Base-by-base conservation (phyloP, 2,329 filamentous ascomycete genomes). In the Apiospora kogelbergensis region DNA sequence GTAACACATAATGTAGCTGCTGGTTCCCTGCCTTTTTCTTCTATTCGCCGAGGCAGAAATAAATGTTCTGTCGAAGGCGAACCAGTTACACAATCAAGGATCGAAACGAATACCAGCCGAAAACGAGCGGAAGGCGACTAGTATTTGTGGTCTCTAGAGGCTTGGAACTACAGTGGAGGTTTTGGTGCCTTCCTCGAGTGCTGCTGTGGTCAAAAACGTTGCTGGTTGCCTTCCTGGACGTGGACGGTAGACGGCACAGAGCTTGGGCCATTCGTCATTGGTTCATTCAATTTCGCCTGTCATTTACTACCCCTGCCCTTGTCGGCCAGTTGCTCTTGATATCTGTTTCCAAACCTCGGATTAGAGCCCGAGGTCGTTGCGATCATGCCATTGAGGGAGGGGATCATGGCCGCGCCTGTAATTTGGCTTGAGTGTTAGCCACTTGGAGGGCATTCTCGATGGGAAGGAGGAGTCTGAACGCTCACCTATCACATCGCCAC, bases 191-290 rank as follows among this genome's bases (percentile, higher is more conserved):
- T 53, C 22, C 22, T 33, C 15, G 46, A 22, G 22, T 53, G 53
- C 30, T 53, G 53, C 30, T 53, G 48, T 53, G 48, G 48, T 20
- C 48, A 30, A 53, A 53, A 53, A 60, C 30, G 53, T 60, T 60
- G 30, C 26, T 24, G 17, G 53, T 60, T 60, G 30, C 26, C 46
- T 53, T 53, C 4, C 24, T 26, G 24, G 46, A 15, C 22, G 46
- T 53, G 46, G 45, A 24, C 45, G 17, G 46, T 57, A 26, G 48
- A 57, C 26, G 53, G 53, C 20, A 60, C 53, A 30, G 53, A 60
- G 53, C 53, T 60, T 60, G 53, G 53, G 53, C 53, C 53, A 60
- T 60, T 60, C 30, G 53, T n/a, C 53, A 60, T 60, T 60, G 53
- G 53, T 37, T 60, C 53, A 22, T 60, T 30, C 46, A 30, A 26